These are phyloP conservation scores for Pseudogymnoascus sp. DNA, from an alignment of 2,329 filamentous ascomycete species.

Conservation along the genomic window DNA sequence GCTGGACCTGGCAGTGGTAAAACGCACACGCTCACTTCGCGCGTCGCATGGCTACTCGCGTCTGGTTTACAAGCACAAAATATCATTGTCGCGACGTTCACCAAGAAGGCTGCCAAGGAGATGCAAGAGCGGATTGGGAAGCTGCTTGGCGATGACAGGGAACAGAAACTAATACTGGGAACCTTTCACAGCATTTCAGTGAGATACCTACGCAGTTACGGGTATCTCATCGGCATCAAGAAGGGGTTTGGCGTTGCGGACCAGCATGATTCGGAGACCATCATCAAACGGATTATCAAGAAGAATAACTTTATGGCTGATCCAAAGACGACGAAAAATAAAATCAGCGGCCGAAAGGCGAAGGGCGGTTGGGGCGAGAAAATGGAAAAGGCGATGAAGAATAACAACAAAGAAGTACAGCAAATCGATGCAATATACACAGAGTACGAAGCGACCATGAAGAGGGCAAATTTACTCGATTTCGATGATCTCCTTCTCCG, in stretches of 20 bases:
- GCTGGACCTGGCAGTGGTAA: conserved; percentile 71
- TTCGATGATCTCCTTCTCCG: conserved; percentile 86
- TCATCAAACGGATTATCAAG: conserved; percentile 76
- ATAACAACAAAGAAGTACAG: conserved; percentile 41
- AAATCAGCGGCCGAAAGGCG: conserved; percentile 64
- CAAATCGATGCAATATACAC: conserved; percentile 62
- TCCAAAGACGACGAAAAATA: conserved; percentile 57
- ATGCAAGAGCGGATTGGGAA: conserved; percentile 83
- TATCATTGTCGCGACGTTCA: conserved; percentile 93
- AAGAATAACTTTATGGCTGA: conserved; percentile 61
- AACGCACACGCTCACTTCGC: conserved; percentile 87
- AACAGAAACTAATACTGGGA: conserved; percentile 71
- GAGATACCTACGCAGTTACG: conserved; percentile 75
- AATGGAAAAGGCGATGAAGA: conserved; percentile 24
- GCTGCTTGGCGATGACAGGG: conserved; percentile 67
- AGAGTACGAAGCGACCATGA: conserved; percentile 70
- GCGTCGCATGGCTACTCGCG: conserved; percentile 80
- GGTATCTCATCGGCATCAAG: conserved; percentile 70
- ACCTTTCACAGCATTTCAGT: conserved; percentile 93
- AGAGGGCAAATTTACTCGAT: conserved; percentile 73
- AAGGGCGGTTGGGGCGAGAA: conserved; percentile 34
- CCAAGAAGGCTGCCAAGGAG: conserved; percentile 85
- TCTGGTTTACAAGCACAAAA: conserved; percentile 69
- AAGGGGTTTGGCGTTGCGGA: conserved; percentile 89
- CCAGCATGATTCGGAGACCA: conserved; percentile 66